Evolutionary conservation across 1,139 yeast genomes (phyloP), one percentile per base, ranked within the genome.

Genomic region (Saccharomyces hybrid): DNA sequence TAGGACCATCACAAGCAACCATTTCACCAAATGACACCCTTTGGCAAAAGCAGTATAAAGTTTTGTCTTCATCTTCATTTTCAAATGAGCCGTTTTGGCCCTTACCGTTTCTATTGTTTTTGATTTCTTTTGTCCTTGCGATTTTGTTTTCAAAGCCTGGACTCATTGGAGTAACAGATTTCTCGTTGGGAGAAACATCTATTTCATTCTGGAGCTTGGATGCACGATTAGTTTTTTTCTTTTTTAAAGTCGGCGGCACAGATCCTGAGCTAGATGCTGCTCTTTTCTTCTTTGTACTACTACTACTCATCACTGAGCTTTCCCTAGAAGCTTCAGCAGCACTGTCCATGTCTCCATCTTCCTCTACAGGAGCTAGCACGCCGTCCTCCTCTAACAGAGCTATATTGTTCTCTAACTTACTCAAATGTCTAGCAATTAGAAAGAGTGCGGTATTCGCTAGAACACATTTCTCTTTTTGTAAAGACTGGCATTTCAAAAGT

Each of bases 361-460:
- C 74, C 16, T 73, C 77, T 26, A 80, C 71, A 1, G 82, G 80
- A 0, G 95, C 91, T 51, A 90, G 71, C 46, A 86, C 74, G 19
- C 96, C 97, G 56, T 88, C 97, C 51, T 81, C 77, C 63, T 88
- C 95, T 48, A 93, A 74, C 63, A 82, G 81, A 55, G 83, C 82
- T 54, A 91, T 83, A 63, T 88, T 96, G 26, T 82, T 79, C 64
- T 89, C 93, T 50, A 93, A 78, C 63, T 80, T 80, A 53, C 78
- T 77, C 57, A 89, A 73, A 67, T 93, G 96, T 66, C 87, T 86
- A 1, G 93, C 76, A 14, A 90, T 81, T 31, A 86, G 69, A 65
- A 85, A 88, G 51, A 89, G 74, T 1, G 95, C 93, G 1, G 96
- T 89, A 64, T 89, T 88, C 2, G 97, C 88, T 51, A 91, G 71